phyloP scores from a whole-genome alignment of 75 land plant species.

The Isoetes taiwanensis region DNA sequence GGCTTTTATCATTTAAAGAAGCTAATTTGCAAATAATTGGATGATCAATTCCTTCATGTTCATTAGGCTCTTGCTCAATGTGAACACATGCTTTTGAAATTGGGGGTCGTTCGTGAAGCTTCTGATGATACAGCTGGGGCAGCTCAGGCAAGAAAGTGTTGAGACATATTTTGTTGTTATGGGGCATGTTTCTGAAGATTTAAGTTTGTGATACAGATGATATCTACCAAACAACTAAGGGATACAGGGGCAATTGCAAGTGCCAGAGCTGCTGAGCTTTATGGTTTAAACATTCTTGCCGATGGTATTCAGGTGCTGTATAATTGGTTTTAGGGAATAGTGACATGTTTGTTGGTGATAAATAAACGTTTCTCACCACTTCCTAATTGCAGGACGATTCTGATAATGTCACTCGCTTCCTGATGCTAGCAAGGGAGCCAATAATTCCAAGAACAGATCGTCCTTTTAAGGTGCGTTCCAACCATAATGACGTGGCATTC shows the following conservation, averaged over 20 bases:
- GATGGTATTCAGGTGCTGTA: constrained; percentile 64
- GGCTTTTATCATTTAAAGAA: too few species aligned
- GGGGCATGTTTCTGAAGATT: not conserved
- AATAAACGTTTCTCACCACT: not conserved
- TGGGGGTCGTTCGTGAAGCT: constrained; percentile 71
- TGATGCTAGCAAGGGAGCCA: constrained; percentile 89
- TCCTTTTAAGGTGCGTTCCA: constrained; percentile 70
- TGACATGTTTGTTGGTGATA: not conserved
- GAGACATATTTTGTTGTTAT: not conserved
- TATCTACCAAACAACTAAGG: constrained; percentile 44
- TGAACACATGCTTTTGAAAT: constrained; percentile 55
- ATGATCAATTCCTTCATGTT: too few species aligned
- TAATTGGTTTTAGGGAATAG: not conserved
- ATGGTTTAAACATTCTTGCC: constrained; percentile 71
- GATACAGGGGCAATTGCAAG: constrained; percentile 95
- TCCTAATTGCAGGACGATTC: constrained; percentile 61
- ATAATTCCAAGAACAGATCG: constrained; percentile 61
- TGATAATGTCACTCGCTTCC: constrained; percentile 81
- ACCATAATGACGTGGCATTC: too few species aligned
- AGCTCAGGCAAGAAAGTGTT: constrained; percentile 47
- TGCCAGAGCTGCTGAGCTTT: constrained; percentile 56
- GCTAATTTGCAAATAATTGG: too few species aligned
- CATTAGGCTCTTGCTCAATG: constrained; percentile 69
- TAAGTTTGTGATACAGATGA: constrained; percentile 24
- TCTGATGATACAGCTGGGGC: constrained; percentile 95